A percentile compares a stretch with the other conserved stretches of the same genome.
These are phyloP conservation scores for Pyrrhoderma lamaoense DNA, from an alignment of 1,284 basidiomycete genomes.

Conservation along the genomic window DNA sequence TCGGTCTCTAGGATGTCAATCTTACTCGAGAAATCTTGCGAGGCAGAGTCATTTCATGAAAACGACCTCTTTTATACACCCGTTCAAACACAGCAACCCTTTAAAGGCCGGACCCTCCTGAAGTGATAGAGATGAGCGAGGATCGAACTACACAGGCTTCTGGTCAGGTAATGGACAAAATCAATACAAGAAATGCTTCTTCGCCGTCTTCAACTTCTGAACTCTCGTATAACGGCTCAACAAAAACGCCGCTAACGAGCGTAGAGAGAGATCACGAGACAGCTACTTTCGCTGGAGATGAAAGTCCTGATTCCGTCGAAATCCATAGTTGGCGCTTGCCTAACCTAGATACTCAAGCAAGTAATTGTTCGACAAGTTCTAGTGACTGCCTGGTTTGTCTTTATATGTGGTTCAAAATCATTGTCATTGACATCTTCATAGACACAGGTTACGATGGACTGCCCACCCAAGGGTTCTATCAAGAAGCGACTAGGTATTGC, in stretches of 20 bases:
- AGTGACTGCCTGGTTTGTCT: conserved; percentile 6
- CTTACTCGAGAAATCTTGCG: not conserved
- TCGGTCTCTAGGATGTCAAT: no score
- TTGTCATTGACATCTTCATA: not conserved
- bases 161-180: no score
- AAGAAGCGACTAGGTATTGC: conserved; percentile 17
- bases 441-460: not conserved
- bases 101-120: not conserved
- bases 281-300: not conserved
- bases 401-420: not conserved
- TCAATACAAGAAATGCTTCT: no score
- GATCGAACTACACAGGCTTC: no score
- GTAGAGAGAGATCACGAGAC: no score
- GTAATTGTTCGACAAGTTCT: conserved; percentile 5
- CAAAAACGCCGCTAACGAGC: no score
- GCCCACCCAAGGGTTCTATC: conserved; percentile 11
- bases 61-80: conserved; percentile 2
- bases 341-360: conserved; percentile 2
- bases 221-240: no score
- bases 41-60: not conserved
- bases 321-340: conserved; percentile 17
- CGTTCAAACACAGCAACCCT: not conserved
- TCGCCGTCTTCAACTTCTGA: no score
- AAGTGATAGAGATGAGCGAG: not conserved
- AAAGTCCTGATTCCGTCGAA: conserved; percentile 14